Conservation (phyloP, 108 stramenopile genomes). For the Fragilaria radians region DNA sequence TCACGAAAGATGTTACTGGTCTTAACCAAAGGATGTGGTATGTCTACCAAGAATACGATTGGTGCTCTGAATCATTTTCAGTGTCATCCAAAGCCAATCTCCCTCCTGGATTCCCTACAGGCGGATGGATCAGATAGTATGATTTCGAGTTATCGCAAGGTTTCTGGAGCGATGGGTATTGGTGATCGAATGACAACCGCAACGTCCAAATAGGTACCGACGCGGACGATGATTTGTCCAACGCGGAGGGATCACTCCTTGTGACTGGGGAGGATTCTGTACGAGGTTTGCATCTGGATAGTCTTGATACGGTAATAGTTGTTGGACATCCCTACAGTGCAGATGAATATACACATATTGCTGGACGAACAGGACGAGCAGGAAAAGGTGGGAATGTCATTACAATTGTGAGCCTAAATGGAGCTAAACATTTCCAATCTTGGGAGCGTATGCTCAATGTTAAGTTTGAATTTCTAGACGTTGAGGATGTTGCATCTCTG, state of each 20-base stretch:
- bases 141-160: conserved; percentile 67
- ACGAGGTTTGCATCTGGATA: conserved; percentile 89
- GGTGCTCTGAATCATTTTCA: conserved; percentile 82
- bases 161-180: conserved; percentile 71
- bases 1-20: conserved; percentile 56
- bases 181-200: conserved; percentile 31
- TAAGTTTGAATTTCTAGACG: conserved; percentile 12
- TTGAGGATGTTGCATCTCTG: conserved; percentile 5
- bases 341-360: conserved; percentile 95
- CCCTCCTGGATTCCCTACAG: conserved; percentile 67
- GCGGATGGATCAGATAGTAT: conserved; percentile 68
- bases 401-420: conserved; percentile 61
- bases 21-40: conserved; percentile 62
- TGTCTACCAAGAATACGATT: conserved; percentile 63
- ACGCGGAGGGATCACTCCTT: conserved; percentile 51
- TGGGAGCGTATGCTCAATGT: conserved; percentile 78
- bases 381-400: conserved; percentile 69
- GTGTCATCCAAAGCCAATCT: conserved; percentile 64
- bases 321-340: conserved; percentile 78
- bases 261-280: conserved; percentile 89
- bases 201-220: background rate
- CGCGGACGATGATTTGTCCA: conserved; percentile 11
- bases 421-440: conserved; percentile 48
- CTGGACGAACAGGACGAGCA: conserved; percentile 89
- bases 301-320: conserved; percentile 75